Conservation (phyloP, 106 monocot genomes). For the Posidonia australis region DNA sequence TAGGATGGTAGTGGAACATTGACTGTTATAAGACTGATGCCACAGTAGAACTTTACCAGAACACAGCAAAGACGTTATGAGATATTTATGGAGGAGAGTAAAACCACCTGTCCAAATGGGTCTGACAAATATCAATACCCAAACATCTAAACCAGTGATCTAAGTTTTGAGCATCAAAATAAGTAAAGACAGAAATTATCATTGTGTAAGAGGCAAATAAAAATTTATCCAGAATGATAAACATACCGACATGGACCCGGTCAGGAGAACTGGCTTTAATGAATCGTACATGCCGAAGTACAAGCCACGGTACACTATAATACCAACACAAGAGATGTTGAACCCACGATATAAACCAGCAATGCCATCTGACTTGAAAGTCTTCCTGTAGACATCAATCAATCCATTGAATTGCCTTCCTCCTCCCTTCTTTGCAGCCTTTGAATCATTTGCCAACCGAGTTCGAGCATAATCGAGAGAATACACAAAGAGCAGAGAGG, state of each 20-base stretch:
- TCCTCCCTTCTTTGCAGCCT: slow-evolving; percentile 22
- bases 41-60: too few species aligned
- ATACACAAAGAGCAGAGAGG: slow-evolving; percentile 20
- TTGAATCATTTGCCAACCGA: slow-evolving; percentile 19
- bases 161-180: too few species aligned
- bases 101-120: too few species aligned
- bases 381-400: slow-evolving; percentile 21
- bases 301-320: slow-evolving; percentile 21
- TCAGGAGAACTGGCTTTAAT: slow-evolving; percentile 21
- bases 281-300: slow-evolving; percentile 25
- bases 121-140: too few species aligned
- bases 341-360: slow-evolving; percentile 24
- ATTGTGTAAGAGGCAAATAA: too few species aligned
- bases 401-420: slow-evolving; percentile 22
- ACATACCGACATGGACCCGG: slow-evolving; percentile 8
- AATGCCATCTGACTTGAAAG: slow-evolving; percentile 16
- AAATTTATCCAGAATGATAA: too few species aligned
- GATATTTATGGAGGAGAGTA: too few species aligned
- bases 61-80: too few species aligned
- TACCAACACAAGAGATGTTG: slow-evolving; percentile 25
- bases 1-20: too few species aligned
- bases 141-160: too few species aligned
- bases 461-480: slow-evolving; percentile 21
- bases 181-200: too few species aligned
- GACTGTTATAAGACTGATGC: too few species aligned